phyloP scores from a whole-genome alignment of 441 rosid genomes.

The Populus hybrid region DNA sequence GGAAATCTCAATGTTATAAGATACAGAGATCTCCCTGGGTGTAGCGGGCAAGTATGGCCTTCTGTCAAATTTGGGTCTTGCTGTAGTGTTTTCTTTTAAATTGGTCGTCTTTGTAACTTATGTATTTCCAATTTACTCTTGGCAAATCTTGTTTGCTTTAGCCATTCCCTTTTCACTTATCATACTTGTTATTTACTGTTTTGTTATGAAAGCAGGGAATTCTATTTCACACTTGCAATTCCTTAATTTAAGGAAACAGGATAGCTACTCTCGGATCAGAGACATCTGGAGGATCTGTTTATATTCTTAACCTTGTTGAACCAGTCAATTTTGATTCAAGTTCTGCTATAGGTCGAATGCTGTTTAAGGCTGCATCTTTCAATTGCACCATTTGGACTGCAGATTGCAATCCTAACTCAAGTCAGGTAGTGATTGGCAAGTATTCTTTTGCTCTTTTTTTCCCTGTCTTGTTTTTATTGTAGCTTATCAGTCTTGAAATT shows the following conservation, averaged over 20 bases:
- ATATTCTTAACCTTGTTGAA: slow-evolving; percentile 41
- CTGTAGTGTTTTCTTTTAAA: not conserved
- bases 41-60: not conserved
- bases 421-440: slow-evolving; percentile 67
- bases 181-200: not conserved
- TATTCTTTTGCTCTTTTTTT: slow-evolving; percentile 13
- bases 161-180: not conserved
- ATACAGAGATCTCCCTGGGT: too few relatives aligned
- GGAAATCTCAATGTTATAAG: too few relatives aligned
- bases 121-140: not conserved
- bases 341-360: slow-evolving; percentile 22
- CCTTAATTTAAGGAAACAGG: slow-evolving; percentile 70
- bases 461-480: not conserved
- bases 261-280: slow-evolving; percentile 77
- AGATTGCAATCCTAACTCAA: slow-evolving; percentile 52
- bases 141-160: not conserved
- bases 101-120: not conserved
- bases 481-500: slow-evolving; percentile 15
- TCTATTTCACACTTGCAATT: slow-evolving; percentile 5
- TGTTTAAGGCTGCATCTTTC: slow-evolving; percentile 33
- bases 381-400: slow-evolving; percentile 83
- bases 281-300: slow-evolving; percentile 49
- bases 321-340: slow-evolving; percentile 38
- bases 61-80: not conserved
- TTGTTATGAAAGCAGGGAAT: not conserved